phyloP scores from a whole-genome alignment of 2,329 filamentous ascomycete species.

The Fulvia fulva region DNA sequence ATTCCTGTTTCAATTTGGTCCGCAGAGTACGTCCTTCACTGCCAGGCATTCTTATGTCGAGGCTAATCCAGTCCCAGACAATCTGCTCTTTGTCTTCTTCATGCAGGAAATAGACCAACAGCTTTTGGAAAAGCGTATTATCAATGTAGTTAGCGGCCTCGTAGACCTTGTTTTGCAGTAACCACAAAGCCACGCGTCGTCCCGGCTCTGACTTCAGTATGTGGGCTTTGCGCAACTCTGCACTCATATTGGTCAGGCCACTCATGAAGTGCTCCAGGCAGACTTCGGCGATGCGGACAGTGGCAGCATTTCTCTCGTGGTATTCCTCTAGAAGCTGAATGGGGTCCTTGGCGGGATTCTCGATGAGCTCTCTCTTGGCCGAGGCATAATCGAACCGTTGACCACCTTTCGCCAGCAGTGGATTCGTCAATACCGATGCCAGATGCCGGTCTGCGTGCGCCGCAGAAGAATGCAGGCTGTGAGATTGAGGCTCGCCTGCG shows the following conservation, averaged over 20 bases:
- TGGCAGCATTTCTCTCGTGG: conserved; percentile 37
- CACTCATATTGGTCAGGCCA: conserved; percentile 15
- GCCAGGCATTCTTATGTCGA: conserved; percentile 16
- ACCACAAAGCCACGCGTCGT: conserved; percentile 28
- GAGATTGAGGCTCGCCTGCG: conserved; percentile 2
- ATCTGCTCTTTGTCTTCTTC: conserved; percentile 27
- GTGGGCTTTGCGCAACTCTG: conserved; percentile 9
- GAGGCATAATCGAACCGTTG: conserved; percentile 15
- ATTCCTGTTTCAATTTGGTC: not conserved
- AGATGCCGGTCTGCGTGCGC: conserved; percentile 45
- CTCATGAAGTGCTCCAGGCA: conserved; percentile 36
- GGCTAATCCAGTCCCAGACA: conserved; percentile 30
- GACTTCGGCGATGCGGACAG: conserved; percentile 35
- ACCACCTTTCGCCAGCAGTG: conserved; percentile 38
- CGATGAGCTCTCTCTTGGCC: conserved; percentile 27
- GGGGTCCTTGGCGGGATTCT: conserved; percentile 34
- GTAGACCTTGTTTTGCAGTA: conserved; percentile 22
- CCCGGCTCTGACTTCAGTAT: conserved; percentile 24
- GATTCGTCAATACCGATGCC: conserved; percentile 49
- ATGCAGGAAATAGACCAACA: conserved; percentile 25
- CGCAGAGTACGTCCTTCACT: not conserved
- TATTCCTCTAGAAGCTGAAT: conserved; percentile 40
- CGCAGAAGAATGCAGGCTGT: conserved; percentile 34
- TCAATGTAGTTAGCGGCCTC: conserved; percentile 20
- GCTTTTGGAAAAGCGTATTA: conserved; percentile 19